Percentiles rank a stretch among this genome's conserved stretches.
Evolutionary conservation across 2,329 filamentous ascomycete genomes (phyloP).

Genomic region (Chaetomiaceae sp.): DNA sequence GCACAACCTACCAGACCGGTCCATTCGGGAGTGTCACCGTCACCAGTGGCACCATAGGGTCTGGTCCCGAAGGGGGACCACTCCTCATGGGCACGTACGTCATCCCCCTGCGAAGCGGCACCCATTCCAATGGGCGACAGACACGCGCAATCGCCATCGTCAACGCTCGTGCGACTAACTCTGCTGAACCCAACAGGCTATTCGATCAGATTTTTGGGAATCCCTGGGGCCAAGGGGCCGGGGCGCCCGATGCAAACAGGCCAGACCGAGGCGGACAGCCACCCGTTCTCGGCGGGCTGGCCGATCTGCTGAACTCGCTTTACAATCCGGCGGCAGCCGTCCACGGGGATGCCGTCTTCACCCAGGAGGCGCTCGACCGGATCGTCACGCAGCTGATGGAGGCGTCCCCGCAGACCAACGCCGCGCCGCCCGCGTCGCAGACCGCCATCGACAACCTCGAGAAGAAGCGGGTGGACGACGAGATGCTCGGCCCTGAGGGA

Average conservation of each 20-base stretch:
- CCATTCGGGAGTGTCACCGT: conserved; percentile 43
- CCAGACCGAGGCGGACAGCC: conserved; percentile 20
- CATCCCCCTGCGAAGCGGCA: conserved; percentile 2
- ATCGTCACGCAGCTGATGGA: conserved; percentile 89
- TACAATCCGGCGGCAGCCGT: conserved; percentile 49
- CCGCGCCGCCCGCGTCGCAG: conserved; percentile 73
- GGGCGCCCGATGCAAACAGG: conserved; percentile 21
- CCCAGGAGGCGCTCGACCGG: conserved; percentile 83
- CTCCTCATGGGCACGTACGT: conserved; percentile 45
- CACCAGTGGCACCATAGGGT: conserved; percentile 18
- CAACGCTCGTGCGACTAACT: conserved; percentile 30
- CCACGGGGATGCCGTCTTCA: conserved; percentile 79
- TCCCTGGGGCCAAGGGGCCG: conserved; percentile 22
- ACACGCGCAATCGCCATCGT: conserved; percentile 7
- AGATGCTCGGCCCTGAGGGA: conserved; percentile 61
- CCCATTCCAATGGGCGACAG: background rate
- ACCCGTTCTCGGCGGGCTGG: conserved; percentile 38
- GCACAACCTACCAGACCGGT: conserved; percentile 36
- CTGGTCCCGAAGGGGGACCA: background rate
- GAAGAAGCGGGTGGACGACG: conserved; percentile 62
- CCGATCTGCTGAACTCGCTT: conserved; percentile 49
- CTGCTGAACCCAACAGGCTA: conserved; percentile 34
- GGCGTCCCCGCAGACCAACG: conserved; percentile 68
- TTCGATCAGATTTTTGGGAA: conserved; percentile 42
- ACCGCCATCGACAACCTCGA: conserved; percentile 69